Conservation (phyloP, 331 rosid genomes). For the Cydonia oblonga region DNA sequence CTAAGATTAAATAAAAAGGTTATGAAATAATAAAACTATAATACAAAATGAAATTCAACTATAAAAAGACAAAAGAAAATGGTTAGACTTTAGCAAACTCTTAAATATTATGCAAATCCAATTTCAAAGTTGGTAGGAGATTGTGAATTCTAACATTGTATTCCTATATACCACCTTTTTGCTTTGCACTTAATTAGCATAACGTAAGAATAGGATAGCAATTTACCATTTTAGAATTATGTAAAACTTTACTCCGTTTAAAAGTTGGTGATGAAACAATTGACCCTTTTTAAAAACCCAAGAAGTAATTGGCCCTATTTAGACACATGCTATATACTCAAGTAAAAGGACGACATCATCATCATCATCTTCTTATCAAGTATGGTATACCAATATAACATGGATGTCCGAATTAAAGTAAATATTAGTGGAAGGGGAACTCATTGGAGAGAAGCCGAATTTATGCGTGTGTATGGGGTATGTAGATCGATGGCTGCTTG, state of each 20-base stretch:
- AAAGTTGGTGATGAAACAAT: background rate
- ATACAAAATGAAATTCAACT: too few species aligned
- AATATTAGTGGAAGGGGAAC: background rate
- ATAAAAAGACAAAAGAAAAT: too few species aligned
- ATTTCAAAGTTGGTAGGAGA: too few species aligned
- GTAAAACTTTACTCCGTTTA: background rate
- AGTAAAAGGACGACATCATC: background rate
- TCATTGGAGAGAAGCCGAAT: constrained; percentile 1
- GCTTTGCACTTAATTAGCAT: too few species aligned
- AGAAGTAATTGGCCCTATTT: background rate
- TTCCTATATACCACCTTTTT: too few species aligned
- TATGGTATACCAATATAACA: background rate
- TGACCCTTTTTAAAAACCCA: background rate
- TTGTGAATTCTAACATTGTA: too few species aligned
- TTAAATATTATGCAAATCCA: too few species aligned
- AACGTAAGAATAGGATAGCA: too few species aligned
- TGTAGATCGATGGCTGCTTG: background rate
- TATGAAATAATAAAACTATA: too few species aligned
- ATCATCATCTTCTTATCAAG: background rate
- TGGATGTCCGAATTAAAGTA: background rate
- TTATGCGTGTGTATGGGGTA: background rate
- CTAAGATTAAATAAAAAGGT: too few species aligned
- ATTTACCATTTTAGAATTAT: background rate
- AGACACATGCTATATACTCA: background rate
- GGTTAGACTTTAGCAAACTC: too few species aligned